These are phyloP conservation scores for Trypethelium eluteriae DNA, from an alignment of 495 filamentous ascomycete genomes.

Conservation along the genomic window DNA sequence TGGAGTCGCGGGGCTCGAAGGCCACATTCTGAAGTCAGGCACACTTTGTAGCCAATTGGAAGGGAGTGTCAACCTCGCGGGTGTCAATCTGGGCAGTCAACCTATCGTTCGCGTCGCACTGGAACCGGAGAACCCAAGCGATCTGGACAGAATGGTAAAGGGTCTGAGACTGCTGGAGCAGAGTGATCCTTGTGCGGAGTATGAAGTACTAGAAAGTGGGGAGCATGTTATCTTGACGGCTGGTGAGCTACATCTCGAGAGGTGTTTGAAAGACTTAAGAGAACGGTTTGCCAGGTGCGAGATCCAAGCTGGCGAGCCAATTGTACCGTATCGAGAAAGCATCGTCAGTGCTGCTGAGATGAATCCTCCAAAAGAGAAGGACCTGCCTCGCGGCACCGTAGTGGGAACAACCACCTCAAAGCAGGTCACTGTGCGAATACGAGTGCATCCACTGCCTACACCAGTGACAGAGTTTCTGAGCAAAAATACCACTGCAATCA, in stretches of 20 bases:
- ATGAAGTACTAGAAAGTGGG: slow-evolving; percentile 84
- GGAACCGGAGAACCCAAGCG: slow-evolving; percentile 77
- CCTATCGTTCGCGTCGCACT: slow-evolving; percentile 94
- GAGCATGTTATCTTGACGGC: slow-evolving; percentile 95
- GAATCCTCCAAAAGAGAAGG: slow-evolving; percentile 77
- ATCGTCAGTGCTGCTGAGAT: slow-evolving; percentile 84
- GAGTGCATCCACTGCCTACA: slow-evolving; percentile 71
- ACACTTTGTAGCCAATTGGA: slow-evolving; percentile 85
- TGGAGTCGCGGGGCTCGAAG: slow-evolving; percentile 88
- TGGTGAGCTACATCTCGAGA: slow-evolving; percentile 88
- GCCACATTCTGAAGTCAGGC: slow-evolving; percentile 85
- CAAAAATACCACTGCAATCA: slow-evolving; percentile 71
- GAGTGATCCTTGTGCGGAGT: slow-evolving; percentile 91
- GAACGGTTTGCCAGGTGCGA: slow-evolving; percentile 93
- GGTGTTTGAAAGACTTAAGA: slow-evolving; percentile 86
- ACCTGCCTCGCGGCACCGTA: slow-evolving; percentile 78
- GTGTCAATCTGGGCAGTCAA: slow-evolving; percentile 59
- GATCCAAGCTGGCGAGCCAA: slow-evolving; percentile 86
- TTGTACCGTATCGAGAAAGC: slow-evolving; percentile 91
- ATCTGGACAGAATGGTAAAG: slow-evolving; percentile 87
- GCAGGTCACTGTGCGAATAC: slow-evolving; percentile 68
- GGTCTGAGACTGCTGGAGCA: slow-evolving; percentile 84
- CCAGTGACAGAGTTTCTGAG: slow-evolving; percentile 77
- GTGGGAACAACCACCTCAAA: slow-evolving; percentile 70
- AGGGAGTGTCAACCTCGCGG: slow-evolving; percentile 88